Evolutionary conservation across 1,284 basidiomycete species (phyloP).

Genomic region (Trametes hirsuta): DNA sequence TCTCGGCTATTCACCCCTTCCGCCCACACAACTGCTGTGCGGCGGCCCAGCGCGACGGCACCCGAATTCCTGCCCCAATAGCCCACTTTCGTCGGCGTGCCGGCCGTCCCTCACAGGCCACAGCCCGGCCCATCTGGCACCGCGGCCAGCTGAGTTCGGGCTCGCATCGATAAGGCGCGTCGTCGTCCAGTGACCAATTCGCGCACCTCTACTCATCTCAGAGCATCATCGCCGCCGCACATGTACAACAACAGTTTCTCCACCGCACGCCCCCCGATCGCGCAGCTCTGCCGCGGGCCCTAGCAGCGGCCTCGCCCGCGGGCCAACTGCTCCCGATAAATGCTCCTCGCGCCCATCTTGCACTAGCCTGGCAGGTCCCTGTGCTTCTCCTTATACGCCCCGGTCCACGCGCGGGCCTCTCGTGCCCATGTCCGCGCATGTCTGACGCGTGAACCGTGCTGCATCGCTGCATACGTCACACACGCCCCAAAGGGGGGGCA

Average conservation of each 20-base stretch:
- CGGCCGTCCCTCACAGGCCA: not conserved
- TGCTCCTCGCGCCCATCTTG: not conserved
- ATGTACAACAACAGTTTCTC: constrained; percentile 7
- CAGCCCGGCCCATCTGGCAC: not conserved
- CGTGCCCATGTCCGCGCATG: constrained; percentile 10
- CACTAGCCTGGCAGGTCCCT: not conserved
- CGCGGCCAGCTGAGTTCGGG: not conserved
- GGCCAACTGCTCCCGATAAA: not conserved
- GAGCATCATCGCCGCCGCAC: not conserved
- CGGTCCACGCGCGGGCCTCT: not conserved
- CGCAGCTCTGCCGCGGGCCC: not conserved
- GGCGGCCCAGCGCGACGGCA: too few species aligned
- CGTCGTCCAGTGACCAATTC: constrained; percentile 3
- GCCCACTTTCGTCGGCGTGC: constrained; percentile 6
- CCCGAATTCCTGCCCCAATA: not conserved
- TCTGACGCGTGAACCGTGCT: constrained; percentile 3
- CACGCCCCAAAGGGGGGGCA: not conserved
- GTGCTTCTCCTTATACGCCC: constrained; percentile 6
- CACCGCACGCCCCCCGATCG: constrained; percentile 9
- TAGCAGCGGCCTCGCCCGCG: not conserved
- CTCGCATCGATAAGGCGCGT: constrained; percentile 22
- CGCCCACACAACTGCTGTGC: not conserved
- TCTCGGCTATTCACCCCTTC: not conserved
- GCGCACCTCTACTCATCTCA: too few species aligned
- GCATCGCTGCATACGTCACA: not conserved